Base-by-base conservation (phyloP, 768 basidiomycete species). In the Nevesoporus exiguus region DNA sequence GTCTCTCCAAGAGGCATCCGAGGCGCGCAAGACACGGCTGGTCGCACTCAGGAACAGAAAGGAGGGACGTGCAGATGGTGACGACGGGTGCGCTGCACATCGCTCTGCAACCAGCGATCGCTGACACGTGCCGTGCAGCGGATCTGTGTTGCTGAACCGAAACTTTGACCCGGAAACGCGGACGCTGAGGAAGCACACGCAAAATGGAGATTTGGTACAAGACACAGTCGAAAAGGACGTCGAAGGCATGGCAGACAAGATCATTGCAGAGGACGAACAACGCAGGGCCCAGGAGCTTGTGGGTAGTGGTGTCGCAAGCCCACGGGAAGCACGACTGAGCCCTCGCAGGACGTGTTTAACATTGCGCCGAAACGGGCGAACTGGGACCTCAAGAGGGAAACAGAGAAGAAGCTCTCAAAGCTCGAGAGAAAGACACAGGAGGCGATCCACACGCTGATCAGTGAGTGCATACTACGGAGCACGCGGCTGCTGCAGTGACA, bases 311-410 rank as follows among this genome's bases (percentile, higher is more conserved):
- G 3, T 22, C 41, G 45, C 50, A 36, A 25, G 34, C 29, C 36
- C 15, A 39, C n/a, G 25, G 11, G 7, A 33, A 40, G 53, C 51
- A 53, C 37, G 33, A 41, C 67, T 68, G 52, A 69, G 45, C 29
- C 22, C 45, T 43, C 49, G 57, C 46, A 96, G 94, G 92, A 96
- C 67, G 77, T 97, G 42, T 91, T 97, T 69, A 98, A 97, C 67
- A 98, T 99, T 61, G 95, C 94, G 22, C 97, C 97, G 4, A 98
- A 95, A 79, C 82, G 94, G 44, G 86, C 92, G 10, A 98, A 96
- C 71, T 96, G 93, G 94, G 93, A 96, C 69, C 76, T 97, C 63
- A 95, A 94, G 70, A 83, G 93, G 53, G 93, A 98, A 63, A 84
- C 95, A 74, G 91, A 95, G 53, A 92, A 88, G 75, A 93, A 91